Percentiles rank a stretch among this genome's conserved stretches.
These are phyloP conservation scores for Talinum fruticosum DNA, from an alignment of 148 eudicot species.

Conservation along the genomic window DNA sequence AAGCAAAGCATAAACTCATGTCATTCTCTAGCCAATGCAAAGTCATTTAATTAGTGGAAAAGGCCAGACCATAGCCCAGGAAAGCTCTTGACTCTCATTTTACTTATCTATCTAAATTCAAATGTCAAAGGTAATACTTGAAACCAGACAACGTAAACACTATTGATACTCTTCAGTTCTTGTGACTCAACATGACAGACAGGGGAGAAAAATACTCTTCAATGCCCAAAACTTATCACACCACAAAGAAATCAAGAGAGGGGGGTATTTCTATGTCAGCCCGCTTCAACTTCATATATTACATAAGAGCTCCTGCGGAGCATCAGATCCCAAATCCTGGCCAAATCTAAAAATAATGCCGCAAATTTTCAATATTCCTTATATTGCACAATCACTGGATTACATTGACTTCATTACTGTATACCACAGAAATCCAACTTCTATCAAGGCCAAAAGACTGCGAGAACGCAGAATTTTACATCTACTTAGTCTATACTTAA, in stretches of 20 bases:
- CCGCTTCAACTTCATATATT: background rate
- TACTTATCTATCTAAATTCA: background rate
- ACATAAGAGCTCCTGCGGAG: background rate
- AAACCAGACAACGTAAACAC: background rate
- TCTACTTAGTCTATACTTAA: too few species aligned
- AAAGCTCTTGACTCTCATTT: background rate
- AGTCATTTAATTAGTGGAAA: background rate
- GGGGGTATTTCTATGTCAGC: background rate
- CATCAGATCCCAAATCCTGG: background rate
- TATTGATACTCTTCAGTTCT: background rate
- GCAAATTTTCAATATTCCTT: background rate
- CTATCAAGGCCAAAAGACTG: too few species aligned
- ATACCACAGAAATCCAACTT: too few species aligned
- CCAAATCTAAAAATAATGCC: background rate
- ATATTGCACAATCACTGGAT: background rate
- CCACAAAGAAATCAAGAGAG: background rate
- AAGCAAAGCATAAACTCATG: slow-evolving; percentile 21
- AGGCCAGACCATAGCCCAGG: background rate
- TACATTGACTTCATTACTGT: background rate
- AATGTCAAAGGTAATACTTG: background rate
- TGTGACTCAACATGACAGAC: background rate
- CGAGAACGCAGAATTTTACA: too few species aligned
- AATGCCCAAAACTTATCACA: background rate
- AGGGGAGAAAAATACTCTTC: background rate
- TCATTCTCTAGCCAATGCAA: background rate